These are phyloP conservation scores for Nowakowskiella sp. DNA, from an alignment of 192 early-diverging fungal genomes.

Conservation along the genomic window DNA sequence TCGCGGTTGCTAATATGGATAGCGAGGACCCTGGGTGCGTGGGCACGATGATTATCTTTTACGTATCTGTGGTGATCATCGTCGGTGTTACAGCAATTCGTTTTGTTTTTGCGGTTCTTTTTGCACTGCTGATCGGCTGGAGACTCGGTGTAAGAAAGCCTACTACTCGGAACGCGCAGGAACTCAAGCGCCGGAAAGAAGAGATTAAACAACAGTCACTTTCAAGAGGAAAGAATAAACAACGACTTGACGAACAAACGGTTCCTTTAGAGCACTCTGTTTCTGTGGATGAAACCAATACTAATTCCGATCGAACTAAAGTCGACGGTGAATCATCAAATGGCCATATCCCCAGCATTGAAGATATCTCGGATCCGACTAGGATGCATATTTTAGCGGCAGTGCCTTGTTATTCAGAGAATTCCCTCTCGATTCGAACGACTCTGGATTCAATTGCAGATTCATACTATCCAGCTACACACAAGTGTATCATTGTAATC, in stretches of 20 bases:
- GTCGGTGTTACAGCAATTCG: neutral
- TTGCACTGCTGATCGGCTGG: neutral
- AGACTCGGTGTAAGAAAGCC: neutral
- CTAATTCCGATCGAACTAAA: too few relatives aligned
- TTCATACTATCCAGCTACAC: slow-evolving; percentile 63
- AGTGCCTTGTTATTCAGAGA: slow-evolving; percentile 81
- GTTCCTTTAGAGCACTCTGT: too few relatives aligned
- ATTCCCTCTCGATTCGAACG: slow-evolving; percentile 57
- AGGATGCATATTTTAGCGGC: slow-evolving; percentile 54
- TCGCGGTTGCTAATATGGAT: neutral
- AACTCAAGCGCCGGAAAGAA: neutral
- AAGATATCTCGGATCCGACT: neutral
- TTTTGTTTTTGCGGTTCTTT: neutral
- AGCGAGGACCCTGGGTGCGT: neutral
- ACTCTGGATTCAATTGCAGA: slow-evolving; percentile 72
- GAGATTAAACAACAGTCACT: too few relatives aligned
- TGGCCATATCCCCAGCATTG: too few relatives aligned
- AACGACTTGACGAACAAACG: too few relatives aligned
- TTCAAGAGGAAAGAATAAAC: too few relatives aligned
- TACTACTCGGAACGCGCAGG: neutral
- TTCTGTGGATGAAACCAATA: too few relatives aligned
- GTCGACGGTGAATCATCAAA: too few relatives aligned
- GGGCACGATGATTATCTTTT: neutral
- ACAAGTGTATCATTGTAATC: slow-evolving; percentile 65
- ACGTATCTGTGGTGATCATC: neutral